Conservation (phyloP, 805 yeast genomes). For the Starmera amethionina region DNA sequence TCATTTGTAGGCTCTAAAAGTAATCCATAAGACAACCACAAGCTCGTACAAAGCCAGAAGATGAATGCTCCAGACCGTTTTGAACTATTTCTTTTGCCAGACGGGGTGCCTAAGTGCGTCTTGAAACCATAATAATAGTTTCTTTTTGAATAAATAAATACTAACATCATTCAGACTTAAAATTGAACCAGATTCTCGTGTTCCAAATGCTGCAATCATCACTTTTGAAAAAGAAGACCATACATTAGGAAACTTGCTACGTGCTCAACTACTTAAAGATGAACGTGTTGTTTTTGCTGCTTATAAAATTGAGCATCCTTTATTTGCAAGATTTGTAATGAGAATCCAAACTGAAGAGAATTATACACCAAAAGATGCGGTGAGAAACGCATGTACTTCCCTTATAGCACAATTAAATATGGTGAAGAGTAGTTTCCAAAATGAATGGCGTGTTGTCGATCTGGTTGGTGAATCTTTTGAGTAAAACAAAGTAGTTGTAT, state of each 20-base stretch:
- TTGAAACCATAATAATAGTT: no score
- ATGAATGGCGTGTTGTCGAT: conserved; percentile 89
- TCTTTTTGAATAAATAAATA: background rate
- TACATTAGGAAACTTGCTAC: conserved; percentile 82
- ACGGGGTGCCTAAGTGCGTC: conserved; percentile 85
- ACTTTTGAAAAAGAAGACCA: conserved; percentile 97
- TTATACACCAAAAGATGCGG: conserved; percentile 82
- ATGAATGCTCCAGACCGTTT: conserved; percentile 99
- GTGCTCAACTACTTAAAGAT: conserved; percentile 81
- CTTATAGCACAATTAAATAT: conserved; percentile 71
- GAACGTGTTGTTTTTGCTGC: conserved; percentile 92
- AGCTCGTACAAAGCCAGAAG: conserved; percentile 3
- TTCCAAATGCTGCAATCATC: conserved; percentile 88
- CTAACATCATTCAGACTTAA: conserved; percentile 40
- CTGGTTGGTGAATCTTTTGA: conserved; percentile 44
- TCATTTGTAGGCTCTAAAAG: no score
- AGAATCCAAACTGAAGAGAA: conserved; percentile 95
- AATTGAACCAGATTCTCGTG: conserved; percentile 87
- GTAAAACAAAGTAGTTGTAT: background rate
- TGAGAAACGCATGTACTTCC: conserved; percentile 80
- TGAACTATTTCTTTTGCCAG: conserved; percentile 94
- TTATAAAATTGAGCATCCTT: conserved; percentile 95
- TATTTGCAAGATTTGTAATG: conserved; percentile 90
- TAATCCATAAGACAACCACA: no score
- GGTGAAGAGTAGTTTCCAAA: conserved; percentile 68